Evolutionary conservation across 441 rosid species (phyloP).

Genomic region (Gossypium davidsonii): DNA sequence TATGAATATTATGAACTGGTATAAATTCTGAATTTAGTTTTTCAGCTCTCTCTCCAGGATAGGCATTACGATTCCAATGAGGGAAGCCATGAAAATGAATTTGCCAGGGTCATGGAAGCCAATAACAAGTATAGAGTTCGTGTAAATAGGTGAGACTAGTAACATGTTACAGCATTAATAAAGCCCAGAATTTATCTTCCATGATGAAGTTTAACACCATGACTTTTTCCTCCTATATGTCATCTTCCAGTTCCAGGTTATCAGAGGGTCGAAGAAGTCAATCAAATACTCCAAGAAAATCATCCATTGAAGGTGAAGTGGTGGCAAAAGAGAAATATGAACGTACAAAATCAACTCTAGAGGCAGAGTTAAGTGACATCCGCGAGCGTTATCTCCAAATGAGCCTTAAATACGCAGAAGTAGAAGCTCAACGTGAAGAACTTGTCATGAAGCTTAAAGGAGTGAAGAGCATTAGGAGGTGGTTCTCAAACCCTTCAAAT

Average conservation of each 20-base stretch:
- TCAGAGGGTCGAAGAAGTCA: conserved; percentile 22
- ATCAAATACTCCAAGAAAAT: conserved; percentile 30
- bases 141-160: conserved; percentile 29
- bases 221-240: neutral
- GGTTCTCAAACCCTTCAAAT: conserved; percentile 25
- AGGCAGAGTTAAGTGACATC: conserved; percentile 46
- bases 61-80: conserved; percentile 10
- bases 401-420: conserved; percentile 66
- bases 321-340: conserved; percentile 41
- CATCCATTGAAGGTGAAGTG: conserved; percentile 29
- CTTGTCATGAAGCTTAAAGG: conserved; percentile 55
- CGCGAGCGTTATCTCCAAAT: conserved; percentile 43
- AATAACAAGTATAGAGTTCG: conserved; percentile 29
- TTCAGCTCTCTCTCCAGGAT: conserved; percentile 19
- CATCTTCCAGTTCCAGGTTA: conserved; percentile 20
- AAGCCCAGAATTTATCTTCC: conserved; percentile 5
- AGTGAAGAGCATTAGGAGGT: conserved; percentile 34
- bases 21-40: neutral
- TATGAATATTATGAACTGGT: neutral
- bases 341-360: conserved; percentile 39
- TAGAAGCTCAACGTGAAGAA: conserved; percentile 50
- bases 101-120: conserved; percentile 28
- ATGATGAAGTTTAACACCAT: neutral
- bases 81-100: conserved; percentile 29
- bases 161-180: neutral